Conservation (phyloP, 495 filamentous ascomycete genomes). For the Xylaria acuta region DNA sequence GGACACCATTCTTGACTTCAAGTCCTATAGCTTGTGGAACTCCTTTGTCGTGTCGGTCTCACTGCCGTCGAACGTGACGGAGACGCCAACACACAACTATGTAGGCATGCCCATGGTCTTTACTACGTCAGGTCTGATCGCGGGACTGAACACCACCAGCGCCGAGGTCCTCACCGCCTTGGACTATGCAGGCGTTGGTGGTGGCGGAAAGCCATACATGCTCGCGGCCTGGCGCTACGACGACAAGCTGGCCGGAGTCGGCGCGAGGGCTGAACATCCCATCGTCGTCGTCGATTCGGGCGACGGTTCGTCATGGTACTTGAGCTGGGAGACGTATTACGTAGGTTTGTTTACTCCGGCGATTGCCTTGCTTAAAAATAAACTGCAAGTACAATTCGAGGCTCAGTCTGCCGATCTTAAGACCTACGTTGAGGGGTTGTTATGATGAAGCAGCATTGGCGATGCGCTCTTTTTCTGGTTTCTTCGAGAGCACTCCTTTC, state of each 20-base stretch:
- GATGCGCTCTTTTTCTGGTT: neutral
- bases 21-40: slow-evolving; percentile 36
- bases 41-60: slow-evolving; percentile 36
- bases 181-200: slow-evolving; percentile 2
- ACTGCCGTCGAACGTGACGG: slow-evolving; percentile 36
- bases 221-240: slow-evolving; percentile 33
- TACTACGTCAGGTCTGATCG: slow-evolving; percentile 34
- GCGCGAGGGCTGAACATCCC: slow-evolving; percentile 32
- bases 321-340: slow-evolving; percentile 44
- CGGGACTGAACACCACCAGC: slow-evolving; percentile 37
- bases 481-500: neutral
- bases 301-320: slow-evolving; percentile 30
- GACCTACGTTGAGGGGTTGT: slow-evolving; percentile 30
- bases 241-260: slow-evolving; percentile 29
- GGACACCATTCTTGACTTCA: slow-evolving; percentile 36
- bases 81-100: slow-evolving; percentile 32
- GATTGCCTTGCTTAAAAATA: slow-evolving; percentile 28
- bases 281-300: slow-evolving; percentile 31
- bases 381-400: slow-evolving; percentile 32
- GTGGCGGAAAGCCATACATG: slow-evolving; percentile 21
- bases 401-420: slow-evolving; percentile 35
- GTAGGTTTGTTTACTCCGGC: slow-evolving; percentile 28
- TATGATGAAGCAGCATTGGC: neutral
- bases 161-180: slow-evolving; percentile 36
- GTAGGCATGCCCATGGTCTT: slow-evolving; percentile 39